These are phyloP conservation scores for Spatholobus suberectus DNA, from an alignment of 306 rosid genomes.

Conservation along the genomic window DNA sequence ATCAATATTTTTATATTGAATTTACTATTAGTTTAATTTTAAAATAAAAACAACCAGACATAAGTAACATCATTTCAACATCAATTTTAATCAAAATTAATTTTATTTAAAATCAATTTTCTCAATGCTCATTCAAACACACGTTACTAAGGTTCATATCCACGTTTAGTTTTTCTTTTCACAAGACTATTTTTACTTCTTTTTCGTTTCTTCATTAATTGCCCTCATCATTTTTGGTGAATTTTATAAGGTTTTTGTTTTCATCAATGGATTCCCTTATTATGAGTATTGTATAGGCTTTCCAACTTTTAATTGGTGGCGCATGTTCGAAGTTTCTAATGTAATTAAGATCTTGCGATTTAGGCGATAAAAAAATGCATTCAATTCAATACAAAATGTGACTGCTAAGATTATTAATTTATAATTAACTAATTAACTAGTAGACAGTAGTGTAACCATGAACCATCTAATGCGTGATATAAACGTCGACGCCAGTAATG, in stretches of 20 bases:
- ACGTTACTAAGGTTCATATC: neutral
- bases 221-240: too few species aligned
- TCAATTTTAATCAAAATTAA: too few species aligned
- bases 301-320: neutral
- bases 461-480: neutral
- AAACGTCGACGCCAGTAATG: neutral
- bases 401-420: neutral
- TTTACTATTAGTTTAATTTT: too few species aligned
- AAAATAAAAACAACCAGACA: too few species aligned
- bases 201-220: neutral
- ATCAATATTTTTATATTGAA: too few species aligned
- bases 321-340: neutral
- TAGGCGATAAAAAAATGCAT: neutral
- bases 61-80: too few species aligned
- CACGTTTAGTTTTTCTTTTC: neutral
- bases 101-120: too few species aligned
- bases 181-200: neutral
- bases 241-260: neutral
- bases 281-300: neutral
- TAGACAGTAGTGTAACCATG: too few species aligned
- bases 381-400: neutral
- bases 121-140: too few species aligned
- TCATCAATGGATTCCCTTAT: neutral
- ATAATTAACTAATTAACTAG: neutral
- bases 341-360: neutral